Percentiles rank a stretch among this genome's conserved stretches.
Evolutionary conservation across 73 alveolate species (phyloP).

Genomic region (Blepharisma stoltei): DNA sequence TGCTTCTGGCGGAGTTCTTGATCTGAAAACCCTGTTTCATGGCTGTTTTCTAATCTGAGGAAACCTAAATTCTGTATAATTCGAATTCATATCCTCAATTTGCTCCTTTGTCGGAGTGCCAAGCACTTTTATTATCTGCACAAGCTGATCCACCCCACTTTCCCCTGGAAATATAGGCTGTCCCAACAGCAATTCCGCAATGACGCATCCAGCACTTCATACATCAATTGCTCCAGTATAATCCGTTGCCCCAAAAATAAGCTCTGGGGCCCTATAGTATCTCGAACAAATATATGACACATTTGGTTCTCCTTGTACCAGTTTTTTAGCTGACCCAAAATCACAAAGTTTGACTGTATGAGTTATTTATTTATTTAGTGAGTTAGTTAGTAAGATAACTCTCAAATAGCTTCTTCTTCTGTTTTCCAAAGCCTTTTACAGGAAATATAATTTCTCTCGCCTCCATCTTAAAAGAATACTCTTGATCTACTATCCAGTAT

Average conservation of each 20-base stretch:
- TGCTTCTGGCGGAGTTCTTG: conserved; percentile 57
- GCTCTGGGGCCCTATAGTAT: conserved; percentile 94
- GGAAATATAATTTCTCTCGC: no score
- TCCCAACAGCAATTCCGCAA: conserved; percentile 82
- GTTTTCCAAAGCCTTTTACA: no score
- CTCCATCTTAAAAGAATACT: no score
- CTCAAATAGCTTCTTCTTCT: no score
- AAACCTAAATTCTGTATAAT: conserved; percentile 79
- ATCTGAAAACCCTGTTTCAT: conserved; percentile 77
- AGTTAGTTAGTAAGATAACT: no score
- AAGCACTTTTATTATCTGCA: conserved; percentile 71
- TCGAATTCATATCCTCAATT: conserved; percentile 79
- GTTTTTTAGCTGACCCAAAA: conserved; percentile 92
- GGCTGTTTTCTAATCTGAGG: conserved; percentile 86
- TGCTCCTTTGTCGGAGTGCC: conserved; percentile 88
- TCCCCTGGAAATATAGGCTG: conserved; percentile 78
- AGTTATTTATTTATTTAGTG: no score
- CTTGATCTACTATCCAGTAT: no score
- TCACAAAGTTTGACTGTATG: conserved; percentile 78
- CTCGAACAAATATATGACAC: conserved; percentile 87
- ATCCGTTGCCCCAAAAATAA: conserved; percentile 93
- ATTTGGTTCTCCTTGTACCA: conserved; percentile 90
- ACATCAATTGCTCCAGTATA: conserved; percentile 79
- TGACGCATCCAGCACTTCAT: conserved; percentile 94
- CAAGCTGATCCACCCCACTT: conserved; percentile 74